These are phyloP conservation scores for Sclerotinia sclerotiorum DNA, from an alignment of 2,329 filamentous ascomycete genomes.

Conservation along the genomic window DNA sequence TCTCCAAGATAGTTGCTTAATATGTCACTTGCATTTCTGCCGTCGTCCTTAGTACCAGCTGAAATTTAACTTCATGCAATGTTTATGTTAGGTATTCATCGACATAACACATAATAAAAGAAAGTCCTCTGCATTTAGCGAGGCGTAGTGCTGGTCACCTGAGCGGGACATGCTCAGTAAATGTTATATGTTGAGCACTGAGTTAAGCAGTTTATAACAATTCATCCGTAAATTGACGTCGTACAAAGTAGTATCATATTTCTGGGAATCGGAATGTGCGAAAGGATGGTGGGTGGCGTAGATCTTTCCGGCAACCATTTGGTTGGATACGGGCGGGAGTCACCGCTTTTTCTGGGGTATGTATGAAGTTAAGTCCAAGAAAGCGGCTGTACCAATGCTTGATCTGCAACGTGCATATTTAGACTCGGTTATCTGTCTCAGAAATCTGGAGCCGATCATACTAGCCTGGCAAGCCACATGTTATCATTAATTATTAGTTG, in stretches of 20 bases:
- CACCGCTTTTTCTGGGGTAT: neutral
- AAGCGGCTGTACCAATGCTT: neutral
- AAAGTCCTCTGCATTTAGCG: no score
- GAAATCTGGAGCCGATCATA: no score
- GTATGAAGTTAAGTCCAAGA: neutral
- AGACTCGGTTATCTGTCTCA: no score
- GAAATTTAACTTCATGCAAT: neutral
- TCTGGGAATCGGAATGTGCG: neutral
- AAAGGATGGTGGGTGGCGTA: neutral
- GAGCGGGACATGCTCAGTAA: neutral
- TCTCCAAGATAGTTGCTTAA: neutral
- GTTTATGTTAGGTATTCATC: neutral
- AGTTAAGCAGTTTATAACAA: neutral
- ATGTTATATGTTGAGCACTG: neutral
- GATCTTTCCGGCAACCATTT: neutral
- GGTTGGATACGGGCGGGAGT: neutral
- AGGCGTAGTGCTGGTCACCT: neutral
- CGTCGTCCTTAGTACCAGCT: neutral
- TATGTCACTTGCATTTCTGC: neutral
- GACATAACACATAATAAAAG: neutral
- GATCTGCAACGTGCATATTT: no score
- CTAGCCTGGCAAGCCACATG: no score
- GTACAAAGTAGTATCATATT: neutral
- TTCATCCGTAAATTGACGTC: neutral
- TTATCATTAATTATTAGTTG: no score